Base-by-base conservation (phyloP, 306 rosid species). In the Vachellia collinsii region DNA sequence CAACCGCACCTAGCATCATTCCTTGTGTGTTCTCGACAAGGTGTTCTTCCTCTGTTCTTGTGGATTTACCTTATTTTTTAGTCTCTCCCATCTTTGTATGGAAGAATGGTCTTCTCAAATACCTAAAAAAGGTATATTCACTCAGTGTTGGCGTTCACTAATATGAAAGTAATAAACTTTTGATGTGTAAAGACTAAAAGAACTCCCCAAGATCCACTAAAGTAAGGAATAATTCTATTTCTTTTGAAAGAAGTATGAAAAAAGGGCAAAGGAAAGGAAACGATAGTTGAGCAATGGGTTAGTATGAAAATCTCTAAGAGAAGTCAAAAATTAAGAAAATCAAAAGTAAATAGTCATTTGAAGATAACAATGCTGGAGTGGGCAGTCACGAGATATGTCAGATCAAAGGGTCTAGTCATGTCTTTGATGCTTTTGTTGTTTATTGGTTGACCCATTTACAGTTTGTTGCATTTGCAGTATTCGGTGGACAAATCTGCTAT, bases 191-290 rank as follows among this genome's bases (percentile, higher is more conserved):
- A 69, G 75, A 42, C 41, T 42, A n/a, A 69, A 69, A 70, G 69
- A 75, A 51, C 70, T 50, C 64, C 54, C 74, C 7, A 9, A 10
- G 16, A 53, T 79, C 38, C 70, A 56, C 38, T 9, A 20, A 75
- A 76, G 74, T 64, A 14, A 73, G 80, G 78, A 62, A 46, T 61
- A 19, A 56, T 76, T 44, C 80, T 70, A 13, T 80, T 58, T 23
- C 6, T 44, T 76, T 38, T 34, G 44, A 56, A 70, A 70, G 3
- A 48, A 29, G 69, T 39, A 70, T 56, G 80, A 80, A 67, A 80
- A 59, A 36, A 22, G 58, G 71, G 51, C 3, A 20, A 75, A 67
- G 16, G 71, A 64, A 48, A 44, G 68, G 67, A 85, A 59, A 61
- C 17, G 16, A 61, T 54, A 64, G 70, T 48, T 77, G 2, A 25